phyloP scores from a whole-genome alignment of 1,284 basidiomycete species.

The Calocybe gambosa region DNA sequence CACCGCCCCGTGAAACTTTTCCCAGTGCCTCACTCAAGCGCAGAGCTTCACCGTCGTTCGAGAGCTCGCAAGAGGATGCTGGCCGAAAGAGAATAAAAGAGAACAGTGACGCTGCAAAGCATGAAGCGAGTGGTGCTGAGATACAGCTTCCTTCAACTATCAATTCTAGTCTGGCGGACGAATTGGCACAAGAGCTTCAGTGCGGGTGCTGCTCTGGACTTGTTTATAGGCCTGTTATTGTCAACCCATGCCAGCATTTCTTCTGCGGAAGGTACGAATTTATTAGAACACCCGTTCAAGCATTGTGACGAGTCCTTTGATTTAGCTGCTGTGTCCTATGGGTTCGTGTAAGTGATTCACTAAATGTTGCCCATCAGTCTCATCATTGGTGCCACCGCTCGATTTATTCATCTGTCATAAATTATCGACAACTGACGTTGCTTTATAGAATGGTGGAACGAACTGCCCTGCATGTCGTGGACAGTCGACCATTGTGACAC shows the following conservation, averaged over 20 bases:
- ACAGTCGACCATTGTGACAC: constrained; percentile 55
- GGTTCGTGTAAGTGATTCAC: constrained; percentile 58
- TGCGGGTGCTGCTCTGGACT: constrained; percentile 79
- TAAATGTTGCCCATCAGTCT: constrained; percentile 13
- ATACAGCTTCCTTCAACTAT: not conserved
- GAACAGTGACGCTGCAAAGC: constrained; percentile 24
- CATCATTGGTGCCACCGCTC: constrained; percentile 1
- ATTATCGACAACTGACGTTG: constrained; percentile 2
- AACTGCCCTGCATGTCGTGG: constrained; percentile 74
- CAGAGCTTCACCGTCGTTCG: constrained; percentile 54
- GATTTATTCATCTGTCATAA: not conserved
- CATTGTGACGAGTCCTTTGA: constrained; percentile 9
- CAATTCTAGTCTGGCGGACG: constrained; percentile 41
- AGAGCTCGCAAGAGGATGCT: constrained; percentile 38
- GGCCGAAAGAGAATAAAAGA: constrained; percentile 59
- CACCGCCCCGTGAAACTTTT: constrained; percentile 17
- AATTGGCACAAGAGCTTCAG: constrained; percentile 65
- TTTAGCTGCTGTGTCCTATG: constrained; percentile 68
- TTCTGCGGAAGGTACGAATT: constrained; percentile 82
- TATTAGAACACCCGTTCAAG: too few relatives aligned
- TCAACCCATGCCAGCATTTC: constrained; percentile 77
- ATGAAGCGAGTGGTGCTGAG: constrained; percentile 10
- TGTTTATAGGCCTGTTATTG: constrained; percentile 70
- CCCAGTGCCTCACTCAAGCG: constrained; percentile 46
- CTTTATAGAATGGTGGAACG: constrained; percentile 65